Percentiles rank a stretch among this genome's conserved stretches.
Conservation (phyloP, 2,329 filamentous ascomycete species). For the Curvularia sp. region DNA sequence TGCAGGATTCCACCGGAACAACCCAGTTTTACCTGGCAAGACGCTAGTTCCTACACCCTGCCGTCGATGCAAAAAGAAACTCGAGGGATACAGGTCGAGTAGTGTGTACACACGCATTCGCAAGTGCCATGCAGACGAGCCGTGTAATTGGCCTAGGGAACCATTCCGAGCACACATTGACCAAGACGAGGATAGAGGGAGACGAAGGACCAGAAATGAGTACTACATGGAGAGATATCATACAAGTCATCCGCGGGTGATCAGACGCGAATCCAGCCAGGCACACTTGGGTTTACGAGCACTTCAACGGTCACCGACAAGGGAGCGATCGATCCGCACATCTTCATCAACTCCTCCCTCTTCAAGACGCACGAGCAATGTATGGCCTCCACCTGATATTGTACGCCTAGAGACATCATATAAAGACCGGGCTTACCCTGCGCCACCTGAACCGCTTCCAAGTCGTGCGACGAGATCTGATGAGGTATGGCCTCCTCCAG, state of each 20-base stretch:
- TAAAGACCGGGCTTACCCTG: slow-evolving; percentile 5
- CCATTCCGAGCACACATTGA: slow-evolving; percentile 27
- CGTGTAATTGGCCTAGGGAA: slow-evolving; percentile 38
- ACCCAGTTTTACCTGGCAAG: slow-evolving; percentile 46
- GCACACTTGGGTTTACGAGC: slow-evolving; percentile 34
- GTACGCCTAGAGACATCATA: slow-evolving; percentile 15
- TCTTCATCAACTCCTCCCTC: slow-evolving; percentile 33
- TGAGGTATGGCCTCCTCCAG: slow-evolving; percentile 35
- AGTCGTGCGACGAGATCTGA: slow-evolving; percentile 16
- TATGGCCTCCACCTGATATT: slow-evolving; percentile 31
- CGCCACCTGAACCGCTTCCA: slow-evolving; percentile 8
- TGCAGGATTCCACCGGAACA: slow-evolving; percentile 42
- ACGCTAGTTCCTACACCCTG: slow-evolving; percentile 35
- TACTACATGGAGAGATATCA: slow-evolving; percentile 26
- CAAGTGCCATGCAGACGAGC: slow-evolving; percentile 32
- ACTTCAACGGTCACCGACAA: slow-evolving; percentile 29
- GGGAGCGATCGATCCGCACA: slow-evolving; percentile 21
- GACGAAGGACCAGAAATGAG: slow-evolving; percentile 31
- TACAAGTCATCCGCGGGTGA: slow-evolving; percentile 24
- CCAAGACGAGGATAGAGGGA: slow-evolving; percentile 31
- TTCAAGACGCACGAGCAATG: slow-evolving; percentile 25
- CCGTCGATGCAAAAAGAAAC: slow-evolving; percentile 42
- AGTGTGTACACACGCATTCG: slow-evolving; percentile 30
- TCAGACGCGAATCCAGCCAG: slow-evolving; percentile 29
- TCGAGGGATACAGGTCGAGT: slow-evolving; percentile 20